Evolutionary conservation across 805 yeast species (phyloP).

Genomic region (Spathaspora boniae): DNA sequence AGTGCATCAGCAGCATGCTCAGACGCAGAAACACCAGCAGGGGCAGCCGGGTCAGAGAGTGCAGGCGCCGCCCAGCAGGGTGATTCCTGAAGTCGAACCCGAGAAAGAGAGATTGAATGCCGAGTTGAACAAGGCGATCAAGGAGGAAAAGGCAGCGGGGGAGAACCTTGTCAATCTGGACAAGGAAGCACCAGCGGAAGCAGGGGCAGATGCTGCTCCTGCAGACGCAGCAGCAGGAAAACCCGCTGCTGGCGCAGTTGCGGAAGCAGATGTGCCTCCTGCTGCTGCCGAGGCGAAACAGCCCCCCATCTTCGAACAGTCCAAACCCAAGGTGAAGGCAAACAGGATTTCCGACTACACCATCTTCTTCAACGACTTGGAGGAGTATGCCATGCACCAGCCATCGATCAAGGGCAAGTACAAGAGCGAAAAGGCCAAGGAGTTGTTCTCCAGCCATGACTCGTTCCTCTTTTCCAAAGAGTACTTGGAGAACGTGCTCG

Average conservation of each 20-base stretch:
- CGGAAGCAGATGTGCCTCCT: neutral
- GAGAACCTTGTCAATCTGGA: slow-evolving; percentile 4
- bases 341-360: slow-evolving; percentile 19
- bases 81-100: too few species aligned
- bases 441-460: slow-evolving; percentile 37
- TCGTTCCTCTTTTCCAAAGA: slow-evolving; percentile 44
- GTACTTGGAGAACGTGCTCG: slow-evolving; percentile 43
- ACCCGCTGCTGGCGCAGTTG: slow-evolving; percentile 1
- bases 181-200: slow-evolving; percentile 7
- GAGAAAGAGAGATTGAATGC: too few species aligned
- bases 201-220: slow-evolving; percentile 5
- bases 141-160: too few species aligned
- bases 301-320: too few species aligned
- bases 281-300: too few species aligned
- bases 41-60: too few species aligned
- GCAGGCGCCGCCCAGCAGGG: too few species aligned
- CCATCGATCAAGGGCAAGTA: slow-evolving; percentile 43
- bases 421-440: slow-evolving; percentile 39
- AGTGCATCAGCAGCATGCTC: too few species aligned
- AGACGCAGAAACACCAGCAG: too few species aligned
- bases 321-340: too few species aligned
- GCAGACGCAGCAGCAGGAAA: neutral
- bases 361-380: slow-evolving; percentile 31
- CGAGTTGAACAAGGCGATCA: too few species aligned
- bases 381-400: slow-evolving; percentile 31